Percentiles rank a stretch among this genome's conserved stretches.
Evolutionary conservation across 805 yeast genomes (phyloP).

Genomic region (Cyberlindnera suaveolens): DNA sequence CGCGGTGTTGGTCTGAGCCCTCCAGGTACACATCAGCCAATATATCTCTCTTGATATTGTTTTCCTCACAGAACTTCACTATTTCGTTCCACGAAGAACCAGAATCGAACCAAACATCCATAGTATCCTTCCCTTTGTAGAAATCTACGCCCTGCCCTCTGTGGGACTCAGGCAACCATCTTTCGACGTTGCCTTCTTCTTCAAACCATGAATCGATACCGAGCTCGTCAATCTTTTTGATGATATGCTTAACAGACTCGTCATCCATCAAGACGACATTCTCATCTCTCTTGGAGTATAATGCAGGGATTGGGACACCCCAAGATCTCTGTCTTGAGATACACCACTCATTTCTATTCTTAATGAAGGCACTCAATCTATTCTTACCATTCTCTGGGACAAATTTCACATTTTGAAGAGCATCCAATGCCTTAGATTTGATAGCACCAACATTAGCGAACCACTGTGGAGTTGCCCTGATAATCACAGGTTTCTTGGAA

Average conservation of each 20-base stretch:
- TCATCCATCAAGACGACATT: conserved; percentile 60
- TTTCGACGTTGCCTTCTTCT: conserved; percentile 39
- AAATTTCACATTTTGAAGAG: conserved; percentile 61
- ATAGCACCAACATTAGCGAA: conserved; percentile 80
- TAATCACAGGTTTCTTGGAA: conserved; percentile 89
- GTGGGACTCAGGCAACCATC: conserved; percentile 68
- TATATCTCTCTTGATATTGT: conserved; percentile 33
- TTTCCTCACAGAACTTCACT: conserved; percentile 30
- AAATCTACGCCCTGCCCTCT: conserved; percentile 37
- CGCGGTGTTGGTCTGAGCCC: conserved; percentile 98
- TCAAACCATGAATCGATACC: conserved; percentile 85
- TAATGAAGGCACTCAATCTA: conserved; percentile 66
- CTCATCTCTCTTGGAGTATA: conserved; percentile 49
- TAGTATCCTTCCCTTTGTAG: conserved; percentile 75
- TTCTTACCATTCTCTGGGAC: conserved; percentile 67
- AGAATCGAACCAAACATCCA: conserved; percentile 99
- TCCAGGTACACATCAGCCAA: conserved; percentile 83
- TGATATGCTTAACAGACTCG: conserved; percentile 50
- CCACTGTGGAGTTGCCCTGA: conserved; percentile 96
- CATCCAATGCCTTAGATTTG: conserved; percentile 52
- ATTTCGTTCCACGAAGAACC: conserved; percentile 86
- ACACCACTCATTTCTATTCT: conserved; percentile 91
- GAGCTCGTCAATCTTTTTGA: conserved; percentile 42
- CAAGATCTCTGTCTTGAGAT: conserved; percentile 92
- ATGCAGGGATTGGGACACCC: conserved; percentile 97